Conservation (phyloP, 129 eudicot genomes). For the Pseudognaphalium luteoalbum region DNA sequence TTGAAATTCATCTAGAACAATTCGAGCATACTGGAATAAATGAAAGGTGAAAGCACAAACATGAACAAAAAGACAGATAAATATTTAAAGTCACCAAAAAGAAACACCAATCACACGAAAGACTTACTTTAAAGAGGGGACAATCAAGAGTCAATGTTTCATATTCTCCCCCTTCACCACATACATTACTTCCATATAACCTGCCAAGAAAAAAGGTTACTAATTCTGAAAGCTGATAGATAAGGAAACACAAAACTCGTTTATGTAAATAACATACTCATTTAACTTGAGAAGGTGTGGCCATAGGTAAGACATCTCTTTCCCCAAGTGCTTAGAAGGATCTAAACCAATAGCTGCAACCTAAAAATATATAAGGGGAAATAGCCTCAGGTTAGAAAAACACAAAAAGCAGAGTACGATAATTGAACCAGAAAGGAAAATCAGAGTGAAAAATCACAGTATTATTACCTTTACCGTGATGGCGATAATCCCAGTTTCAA, state of each 20-base stretch:
- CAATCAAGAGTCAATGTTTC: constrained; percentile 97
- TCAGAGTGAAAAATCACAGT: constrained; percentile 12
- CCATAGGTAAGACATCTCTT: constrained; percentile 63
- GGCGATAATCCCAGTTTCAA: constrained; percentile 64
- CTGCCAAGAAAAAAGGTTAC: constrained; percentile 41
- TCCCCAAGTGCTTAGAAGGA: constrained; percentile 92
- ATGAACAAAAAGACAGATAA: constrained; percentile 21
- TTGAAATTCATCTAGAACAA: constrained; percentile 82
- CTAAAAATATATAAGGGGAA: constrained; percentile 33
- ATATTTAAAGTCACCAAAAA: constrained; percentile 13
- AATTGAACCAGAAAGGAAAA: constrained; percentile 5
- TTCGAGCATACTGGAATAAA: constrained; percentile 77
- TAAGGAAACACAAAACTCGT: constrained; percentile 7
- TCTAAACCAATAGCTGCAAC: constrained; percentile 94
- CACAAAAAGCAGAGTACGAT: not conserved
- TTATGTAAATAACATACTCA: constrained; percentile 50
- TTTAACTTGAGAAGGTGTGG: constrained; percentile 77
- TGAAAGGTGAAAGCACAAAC: constrained; percentile 34
- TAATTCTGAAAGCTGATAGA: constrained; percentile 3
- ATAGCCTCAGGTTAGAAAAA: not conserved
- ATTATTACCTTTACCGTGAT: constrained; percentile 79
- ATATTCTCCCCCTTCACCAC: constrained; percentile 99
- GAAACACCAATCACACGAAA: not conserved
- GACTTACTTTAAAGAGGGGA: constrained; percentile 81
- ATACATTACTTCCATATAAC: constrained; percentile 86